These are phyloP conservation scores for Paraconiothyrium sp. DNA, from an alignment of 2,329 filamentous ascomycete species.

Conservation along the genomic window DNA sequence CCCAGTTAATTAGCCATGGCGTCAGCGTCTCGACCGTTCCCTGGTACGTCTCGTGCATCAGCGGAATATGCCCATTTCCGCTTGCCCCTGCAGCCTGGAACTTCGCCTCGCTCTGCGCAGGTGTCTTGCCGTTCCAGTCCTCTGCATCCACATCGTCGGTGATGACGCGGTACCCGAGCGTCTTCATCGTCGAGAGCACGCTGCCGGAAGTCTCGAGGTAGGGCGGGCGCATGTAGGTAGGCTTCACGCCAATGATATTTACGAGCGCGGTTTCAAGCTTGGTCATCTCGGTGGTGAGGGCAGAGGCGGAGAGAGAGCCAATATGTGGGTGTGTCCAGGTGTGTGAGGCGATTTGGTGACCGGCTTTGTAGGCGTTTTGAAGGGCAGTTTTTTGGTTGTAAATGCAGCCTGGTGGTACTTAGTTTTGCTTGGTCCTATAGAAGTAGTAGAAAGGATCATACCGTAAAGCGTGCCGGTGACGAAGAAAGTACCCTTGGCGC, in stretches of 20 bases:
- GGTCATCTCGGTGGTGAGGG: constrained; percentile 45
- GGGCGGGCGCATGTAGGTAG: constrained; percentile 50
- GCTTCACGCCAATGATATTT: constrained; percentile 49
- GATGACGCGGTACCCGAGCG: constrained; percentile 47
- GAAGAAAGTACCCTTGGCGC: constrained; percentile 49
- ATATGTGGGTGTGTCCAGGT: constrained; percentile 47
- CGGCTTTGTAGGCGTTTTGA: constrained; percentile 43
- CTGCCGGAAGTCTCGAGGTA: constrained; percentile 46
- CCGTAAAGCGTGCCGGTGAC: constrained; percentile 38
- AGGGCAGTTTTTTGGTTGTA: constrained; percentile 44
- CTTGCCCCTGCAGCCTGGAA: constrained; percentile 44
- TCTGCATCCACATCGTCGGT: constrained; percentile 45
- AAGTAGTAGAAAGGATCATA: background rate
- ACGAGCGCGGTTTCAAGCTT: constrained; percentile 45
- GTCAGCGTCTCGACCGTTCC: constrained; percentile 45
- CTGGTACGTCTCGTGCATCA: constrained; percentile 49
- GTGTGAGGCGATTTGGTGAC: constrained; percentile 50
- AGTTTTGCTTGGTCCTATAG: background rate
- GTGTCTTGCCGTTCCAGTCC: constrained; percentile 47
- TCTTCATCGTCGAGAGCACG: constrained; percentile 45
- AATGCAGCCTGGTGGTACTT: constrained; percentile 40
- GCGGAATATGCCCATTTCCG: constrained; percentile 47
- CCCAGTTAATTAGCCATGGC: constrained; percentile 50
- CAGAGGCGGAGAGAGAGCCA: constrained; percentile 39
- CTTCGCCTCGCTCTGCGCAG: constrained; percentile 43